Percentiles rank a stretch among this genome's conserved stretches.
Evolutionary conservation across 768 basidiomycete species (phyloP).

Genomic region (Galerina marginata): DNA sequence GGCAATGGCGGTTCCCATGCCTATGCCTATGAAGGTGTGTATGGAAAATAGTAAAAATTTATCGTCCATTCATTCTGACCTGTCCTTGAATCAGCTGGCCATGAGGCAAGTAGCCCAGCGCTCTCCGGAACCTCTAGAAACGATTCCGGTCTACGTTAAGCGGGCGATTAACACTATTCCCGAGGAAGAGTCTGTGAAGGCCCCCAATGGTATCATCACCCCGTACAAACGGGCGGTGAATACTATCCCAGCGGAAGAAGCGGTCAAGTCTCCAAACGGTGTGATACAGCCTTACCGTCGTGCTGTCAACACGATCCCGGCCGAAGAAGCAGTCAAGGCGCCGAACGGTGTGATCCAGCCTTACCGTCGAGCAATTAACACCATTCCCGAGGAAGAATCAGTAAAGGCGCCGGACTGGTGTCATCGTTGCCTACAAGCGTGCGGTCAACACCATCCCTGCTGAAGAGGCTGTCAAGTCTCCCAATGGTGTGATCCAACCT

Average conservation of each 20-base stretch:
- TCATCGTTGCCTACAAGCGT: constrained; percentile 20
- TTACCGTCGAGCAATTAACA: constrained; percentile 17
- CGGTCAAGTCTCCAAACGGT: constrained; percentile 6
- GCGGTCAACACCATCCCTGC: constrained; percentile 24
- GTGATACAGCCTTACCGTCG: constrained; percentile 7
- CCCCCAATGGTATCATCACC: constrained; percentile 24
- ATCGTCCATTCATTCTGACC: neutral
- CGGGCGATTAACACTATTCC: constrained; percentile 18
- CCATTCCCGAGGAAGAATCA: constrained; percentile 28
- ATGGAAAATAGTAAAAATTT: neutral
- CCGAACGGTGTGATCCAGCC: constrained; percentile 36
- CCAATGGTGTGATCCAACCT: constrained; percentile 30
- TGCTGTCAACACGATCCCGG: constrained; percentile 30
- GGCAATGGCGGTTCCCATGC: constrained; percentile 47
- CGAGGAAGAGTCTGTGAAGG: constrained; percentile 14
- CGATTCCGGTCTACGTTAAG: constrained; percentile 26
- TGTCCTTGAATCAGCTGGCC: constrained; percentile 15
- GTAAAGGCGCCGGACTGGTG: constrained; percentile 24
- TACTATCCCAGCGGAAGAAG: constrained; percentile 8
- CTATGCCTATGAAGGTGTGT: constrained; percentile 49
- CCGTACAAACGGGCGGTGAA: constrained; percentile 17
- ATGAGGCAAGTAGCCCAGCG: constrained; percentile 23
- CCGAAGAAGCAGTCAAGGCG: constrained; percentile 39
- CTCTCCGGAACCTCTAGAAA: constrained; percentile 25
- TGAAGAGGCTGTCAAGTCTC: constrained; percentile 24